Evolutionary conservation across 2,329 filamentous ascomycete species (phyloP).

Genomic region (Stachybotrys chlorohalonatus): DNA sequence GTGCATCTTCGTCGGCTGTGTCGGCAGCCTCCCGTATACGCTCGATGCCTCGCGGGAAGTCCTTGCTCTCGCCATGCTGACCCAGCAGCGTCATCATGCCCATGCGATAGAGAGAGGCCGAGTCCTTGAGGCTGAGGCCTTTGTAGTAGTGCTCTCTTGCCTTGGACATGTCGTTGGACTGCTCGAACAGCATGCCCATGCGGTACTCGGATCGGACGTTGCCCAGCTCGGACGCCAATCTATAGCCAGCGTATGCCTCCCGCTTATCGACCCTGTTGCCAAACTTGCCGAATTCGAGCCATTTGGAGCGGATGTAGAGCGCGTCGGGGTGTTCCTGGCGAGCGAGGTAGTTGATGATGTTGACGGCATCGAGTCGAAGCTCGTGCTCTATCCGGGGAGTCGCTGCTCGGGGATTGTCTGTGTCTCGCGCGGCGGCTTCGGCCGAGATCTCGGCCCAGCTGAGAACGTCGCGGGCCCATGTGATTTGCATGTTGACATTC

Average conservation of each 20-base stretch:
- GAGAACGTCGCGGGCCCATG: conserved; percentile 90
- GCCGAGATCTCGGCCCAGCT: conserved; percentile 78
- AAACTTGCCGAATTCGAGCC: conserved; percentile 97
- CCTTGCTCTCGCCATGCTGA: conserved; percentile 82
- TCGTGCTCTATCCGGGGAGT: conserved; percentile 88
- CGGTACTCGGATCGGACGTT: conserved; percentile 88
- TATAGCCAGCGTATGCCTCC: conserved; percentile 84
- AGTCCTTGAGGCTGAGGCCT: conserved; percentile 73
- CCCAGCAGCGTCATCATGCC: conserved; percentile 97
- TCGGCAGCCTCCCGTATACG: conserved; percentile 78
- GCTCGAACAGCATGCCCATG: conserved; percentile 97
- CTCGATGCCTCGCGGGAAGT: conserved; percentile 68
- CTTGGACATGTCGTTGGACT: conserved; percentile 84
- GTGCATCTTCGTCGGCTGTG: conserved; percentile 88
- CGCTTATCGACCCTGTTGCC: conserved; percentile 85
- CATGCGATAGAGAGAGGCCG: conserved; percentile 75
- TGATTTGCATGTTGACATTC: conserved; percentile 91
- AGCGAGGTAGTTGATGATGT: conserved; percentile 82
- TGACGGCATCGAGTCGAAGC: conserved; percentile 78
- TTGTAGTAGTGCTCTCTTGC: conserved; percentile 84
- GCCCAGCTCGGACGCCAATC: conserved; percentile 73
- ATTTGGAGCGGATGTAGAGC: conserved; percentile 89
- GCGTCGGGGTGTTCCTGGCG: conserved; percentile 90
- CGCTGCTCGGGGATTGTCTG: conserved; percentile 48
- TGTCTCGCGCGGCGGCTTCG: conserved; percentile 64